phyloP scores from a whole-genome alignment of 1,139 yeast species.

The Scheffersomyces segobiensis region DNA sequence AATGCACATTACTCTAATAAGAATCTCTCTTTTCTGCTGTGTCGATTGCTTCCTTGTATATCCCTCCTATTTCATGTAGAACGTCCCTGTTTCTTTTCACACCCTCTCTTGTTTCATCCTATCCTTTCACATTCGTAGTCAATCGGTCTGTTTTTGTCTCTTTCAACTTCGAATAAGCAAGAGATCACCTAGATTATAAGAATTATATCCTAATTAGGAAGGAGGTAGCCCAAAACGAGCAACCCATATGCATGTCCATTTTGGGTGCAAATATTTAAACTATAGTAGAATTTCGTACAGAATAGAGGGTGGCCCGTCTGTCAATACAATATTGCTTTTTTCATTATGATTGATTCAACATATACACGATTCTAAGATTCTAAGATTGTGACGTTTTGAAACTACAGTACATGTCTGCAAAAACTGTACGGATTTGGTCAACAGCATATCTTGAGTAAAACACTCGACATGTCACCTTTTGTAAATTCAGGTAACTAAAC shows the following conservation, averaged over 20 bases:
- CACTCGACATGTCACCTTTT: slow-evolving; percentile 46
- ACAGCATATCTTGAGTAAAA: background rate
- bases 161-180: background rate
- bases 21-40: background rate
- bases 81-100: background rate
- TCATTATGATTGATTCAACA: background rate
- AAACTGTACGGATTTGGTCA: background rate
- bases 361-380: background rate
- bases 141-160: background rate
- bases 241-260: background rate
- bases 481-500: slow-evolving; percentile 68
- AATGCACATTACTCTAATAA: too few relatives aligned
- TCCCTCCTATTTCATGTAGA: background rate
- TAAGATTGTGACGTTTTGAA: background rate
- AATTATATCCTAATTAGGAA: background rate
- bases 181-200: background rate
- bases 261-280: background rate
- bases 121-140: background rate
- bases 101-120: background rate
- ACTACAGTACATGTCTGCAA: background rate
- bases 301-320: background rate
- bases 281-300: slow-evolving; percentile 16
- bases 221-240: background rate
- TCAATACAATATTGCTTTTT: background rate
- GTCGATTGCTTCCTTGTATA: background rate